Base-by-base conservation (phyloP, 768 basidiomycete species). In the Tylopilus sp. region DNA sequence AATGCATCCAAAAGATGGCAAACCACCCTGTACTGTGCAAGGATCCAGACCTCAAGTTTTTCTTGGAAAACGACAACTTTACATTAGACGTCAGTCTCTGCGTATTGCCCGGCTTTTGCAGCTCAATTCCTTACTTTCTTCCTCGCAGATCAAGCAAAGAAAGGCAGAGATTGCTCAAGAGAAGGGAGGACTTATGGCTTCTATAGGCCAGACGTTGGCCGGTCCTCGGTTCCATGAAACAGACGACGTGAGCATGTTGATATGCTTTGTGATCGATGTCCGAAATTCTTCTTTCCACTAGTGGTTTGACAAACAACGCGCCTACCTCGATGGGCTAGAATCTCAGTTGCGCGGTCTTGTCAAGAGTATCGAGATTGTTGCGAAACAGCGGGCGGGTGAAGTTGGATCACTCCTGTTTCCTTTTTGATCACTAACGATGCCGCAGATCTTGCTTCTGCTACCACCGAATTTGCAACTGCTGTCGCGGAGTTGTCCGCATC, bases 41-140 rank as follows among this genome's bases (percentile, higher is more conserved):
- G 65, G 97, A 99, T 62, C 67, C 85, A 2, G 95, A 98, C 66
- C 66, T 99, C 58, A 86, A 81, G 68, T 64, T 94, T 53, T 98
- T 99, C 73, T 71, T 99, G 63, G 95, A 98, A 67, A 90, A 86
- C 61, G 97, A 99, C 66, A 86, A 81, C 5, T 98, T 98, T 68
- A 73, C 87, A 12, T 72, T 93, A 50, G 97, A 98, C 70, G 92
- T 94, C 45, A 69, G 92, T 73, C 3, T 17, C 12, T 41, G 3
- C 18, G 21, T 44, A 15, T 8, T 68, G 1, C 3, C 20, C 31
- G 20, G 26, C 22, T 41, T 48, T 48, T 30, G 21, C 33, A 21
- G 10, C 22, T 47, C 25, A 55, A 23, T 21, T 4, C 6, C 17
- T 20, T 0, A 10, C 28, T 35, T 44, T 49, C 45, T 48, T 48